These are phyloP conservation scores for Colletotrichum liaoningense DNA, from an alignment of 2,329 filamentous ascomycete genomes.

Conservation along the genomic window DNA sequence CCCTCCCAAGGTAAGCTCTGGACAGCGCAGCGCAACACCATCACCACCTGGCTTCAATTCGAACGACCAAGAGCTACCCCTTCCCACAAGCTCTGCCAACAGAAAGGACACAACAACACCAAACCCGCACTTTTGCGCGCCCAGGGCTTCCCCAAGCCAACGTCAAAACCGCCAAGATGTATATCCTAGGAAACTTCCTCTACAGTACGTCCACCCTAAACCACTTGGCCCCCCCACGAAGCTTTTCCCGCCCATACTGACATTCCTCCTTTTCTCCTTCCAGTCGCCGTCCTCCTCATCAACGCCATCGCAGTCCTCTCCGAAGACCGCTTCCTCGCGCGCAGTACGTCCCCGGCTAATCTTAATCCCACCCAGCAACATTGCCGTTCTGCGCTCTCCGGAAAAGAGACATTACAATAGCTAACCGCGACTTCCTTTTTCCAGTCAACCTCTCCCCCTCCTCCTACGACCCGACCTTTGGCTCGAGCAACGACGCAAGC, in stretches of 20 bases:
- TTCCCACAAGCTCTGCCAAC: neutral
- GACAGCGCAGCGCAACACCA: constrained; percentile 23
- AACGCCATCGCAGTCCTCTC: constrained; percentile 95
- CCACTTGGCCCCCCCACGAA: neutral
- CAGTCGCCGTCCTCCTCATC: constrained; percentile 84
- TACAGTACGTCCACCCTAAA: constrained; percentile 58
- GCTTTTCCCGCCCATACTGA: neutral
- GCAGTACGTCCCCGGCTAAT: constrained; percentile 53
- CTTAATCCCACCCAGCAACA: neutral
- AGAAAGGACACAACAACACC: neutral
- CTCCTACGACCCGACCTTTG: constrained; percentile 81
- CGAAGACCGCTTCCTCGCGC: constrained; percentile 91
- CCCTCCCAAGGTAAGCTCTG: constrained; percentile 21
- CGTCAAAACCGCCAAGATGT: constrained; percentile 58
- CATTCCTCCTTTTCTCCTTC: neutral
- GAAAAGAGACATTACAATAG: neutral
- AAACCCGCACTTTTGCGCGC: neutral
- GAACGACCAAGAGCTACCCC: neutral
- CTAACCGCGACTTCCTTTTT: neutral
- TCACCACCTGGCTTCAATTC: constrained; percentile 24
- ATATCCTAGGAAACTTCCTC: constrained; percentile 78
- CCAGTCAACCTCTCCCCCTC: constrained; percentile 79
- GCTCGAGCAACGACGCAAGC: constrained; percentile 77
- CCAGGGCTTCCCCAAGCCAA: neutral
- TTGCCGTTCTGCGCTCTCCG: neutral